Base-by-base conservation (phyloP, 176 grass and related monocot species). In the Ananas comosus region DNA sequence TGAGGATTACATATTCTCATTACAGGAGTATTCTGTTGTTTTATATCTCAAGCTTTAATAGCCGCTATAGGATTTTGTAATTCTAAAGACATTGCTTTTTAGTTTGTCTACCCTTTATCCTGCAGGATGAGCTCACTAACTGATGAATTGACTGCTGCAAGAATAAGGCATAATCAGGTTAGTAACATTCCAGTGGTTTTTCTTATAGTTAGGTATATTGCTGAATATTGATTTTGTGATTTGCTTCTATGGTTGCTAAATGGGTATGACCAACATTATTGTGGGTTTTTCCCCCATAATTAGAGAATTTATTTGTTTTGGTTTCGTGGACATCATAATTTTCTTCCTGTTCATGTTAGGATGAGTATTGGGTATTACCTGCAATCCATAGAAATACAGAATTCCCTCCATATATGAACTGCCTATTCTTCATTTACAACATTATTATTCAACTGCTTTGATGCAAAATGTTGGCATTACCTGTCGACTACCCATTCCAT, bases 41-140 rank as follows among this genome's bases (percentile, higher is more conserved):
- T 59, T 49, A 16, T 42, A 42, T 42, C 33, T 42, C 33, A 42
- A 42, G 33, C 5, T 42, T 42, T 42, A 42, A 42, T 42, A 42
- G 6, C 6, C 33, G 33, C 33, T 42, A 6, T 42, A 42, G 33
- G 4, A 42, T 42, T 42, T 42, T 42, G 33, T 42, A 42, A 7
- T 42, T 42, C 33, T 61, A 61, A 19, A 61, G 56, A 18, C 56
- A 61, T 18, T 61, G 1, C 17, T n/a, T 61, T 42, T 42, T 42
- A 42, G 4, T 7, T 42, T 67, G 17, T 10, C 13, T 14, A n/a
- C 61, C 13, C 58, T 70, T 50, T 23, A 16, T 80, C 50, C 1
- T 76, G 76, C 87, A 99, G 89, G 74, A 99, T 99, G 87, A 90
- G 92, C 80, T 56, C 63, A 53, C 67, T 99, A 76, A 91, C 84